A percentile compares a stretch with the other conserved stretches of the same genome.
These are phyloP conservation scores for Dinochytrium kinnereticum DNA, from an alignment of 371 early-diverging fungal species.

Conservation along the genomic window DNA sequence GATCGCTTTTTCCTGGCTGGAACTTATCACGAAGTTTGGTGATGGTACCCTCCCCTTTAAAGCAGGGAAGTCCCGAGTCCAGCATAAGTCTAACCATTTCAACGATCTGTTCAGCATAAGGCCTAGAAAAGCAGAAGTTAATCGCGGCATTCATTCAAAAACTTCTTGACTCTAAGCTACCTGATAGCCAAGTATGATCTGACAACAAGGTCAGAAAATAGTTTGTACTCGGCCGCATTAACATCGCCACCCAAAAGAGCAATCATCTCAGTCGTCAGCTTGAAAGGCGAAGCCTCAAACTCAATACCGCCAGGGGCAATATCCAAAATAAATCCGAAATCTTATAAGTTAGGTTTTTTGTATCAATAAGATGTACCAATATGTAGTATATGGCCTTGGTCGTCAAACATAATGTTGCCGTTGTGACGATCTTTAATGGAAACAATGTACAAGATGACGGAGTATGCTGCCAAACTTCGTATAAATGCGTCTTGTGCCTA, in stretches of 20 bases:
- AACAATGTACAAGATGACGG: slow-evolving; percentile 93
- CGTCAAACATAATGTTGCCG: slow-evolving; percentile 99
- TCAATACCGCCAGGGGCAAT: slow-evolving; percentile 99
- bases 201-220: slow-evolving; percentile 89
- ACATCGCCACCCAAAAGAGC: slow-evolving; percentile 93
- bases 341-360: slow-evolving; percentile 48
- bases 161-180: no score
- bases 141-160: no score
- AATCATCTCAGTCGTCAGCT: slow-evolving; percentile 98
- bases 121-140: slow-evolving; percentile 64
- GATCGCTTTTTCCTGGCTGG: slow-evolving; percentile 88
- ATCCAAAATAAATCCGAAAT: slow-evolving; percentile 99
- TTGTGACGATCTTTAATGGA: slow-evolving; percentile 99
- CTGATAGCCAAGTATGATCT: slow-evolving; percentile 89
- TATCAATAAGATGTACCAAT: slow-evolving; percentile 67
- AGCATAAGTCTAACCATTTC: slow-evolving; percentile 91
- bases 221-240: slow-evolving; percentile 81
- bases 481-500: slow-evolving; percentile 94
- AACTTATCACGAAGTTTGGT: slow-evolving; percentile 88
- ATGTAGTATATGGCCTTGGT: slow-evolving; percentile 96
- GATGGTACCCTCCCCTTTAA: slow-evolving; percentile 86
- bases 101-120: slow-evolving; percentile 92
- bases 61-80: slow-evolving; percentile 97
- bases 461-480: slow-evolving; percentile 96
- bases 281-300: slow-evolving; percentile 98